Percentiles rank a stretch among this genome's conserved stretches.
phyloP scores from a whole-genome alignment of 495 filamentous ascomycete species.

The Talaromyces adpressus region DNA sequence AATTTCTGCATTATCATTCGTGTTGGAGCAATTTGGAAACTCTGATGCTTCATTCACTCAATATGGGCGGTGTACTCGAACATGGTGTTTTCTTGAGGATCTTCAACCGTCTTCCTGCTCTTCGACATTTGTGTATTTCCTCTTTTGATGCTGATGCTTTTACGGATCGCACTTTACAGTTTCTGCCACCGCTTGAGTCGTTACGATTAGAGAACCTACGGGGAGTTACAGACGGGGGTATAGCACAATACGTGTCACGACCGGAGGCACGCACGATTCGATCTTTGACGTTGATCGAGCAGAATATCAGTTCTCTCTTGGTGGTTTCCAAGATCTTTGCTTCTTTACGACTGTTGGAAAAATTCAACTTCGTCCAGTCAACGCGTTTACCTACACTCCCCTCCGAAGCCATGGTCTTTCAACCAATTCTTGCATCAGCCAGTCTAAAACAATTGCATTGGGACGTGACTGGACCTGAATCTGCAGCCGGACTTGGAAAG shows the following conservation, averaged over 20 bases:
- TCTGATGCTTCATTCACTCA: slow-evolving; percentile 62
- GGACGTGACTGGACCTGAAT: slow-evolving; percentile 58
- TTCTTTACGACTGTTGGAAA: slow-evolving; percentile 52
- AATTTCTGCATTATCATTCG: slow-evolving; percentile 63
- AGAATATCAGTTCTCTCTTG: slow-evolving; percentile 57
- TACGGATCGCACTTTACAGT: slow-evolving; percentile 60
- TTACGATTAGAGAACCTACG: slow-evolving; percentile 70
- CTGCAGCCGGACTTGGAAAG: slow-evolving; percentile 31
- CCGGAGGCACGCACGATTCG: slow-evolving; percentile 47
- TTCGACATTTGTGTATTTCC: slow-evolving; percentile 70
- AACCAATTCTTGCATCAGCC: slow-evolving; percentile 61
- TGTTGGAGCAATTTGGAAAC: slow-evolving; percentile 68
- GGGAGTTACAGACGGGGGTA: slow-evolving; percentile 70
- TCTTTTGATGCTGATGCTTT: slow-evolving; percentile 66
- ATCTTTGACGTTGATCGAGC: slow-evolving; percentile 57
- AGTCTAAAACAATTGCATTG: slow-evolving; percentile 69
- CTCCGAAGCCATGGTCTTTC: slow-evolving; percentile 51
- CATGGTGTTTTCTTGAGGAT: slow-evolving; percentile 61
- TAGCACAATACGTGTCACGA: slow-evolving; percentile 62
- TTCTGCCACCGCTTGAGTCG: slow-evolving; percentile 64
- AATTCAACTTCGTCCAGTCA: slow-evolving; percentile 66
- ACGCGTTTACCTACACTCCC: slow-evolving; percentile 51
- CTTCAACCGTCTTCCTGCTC: slow-evolving; percentile 57
- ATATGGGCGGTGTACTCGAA: slow-evolving; percentile 51
- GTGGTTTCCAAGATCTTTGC: slow-evolving; percentile 71